phyloP scores from a whole-genome alignment of 2,329 filamentous ascomycete species.

The Claviceps sorghi region DNA sequence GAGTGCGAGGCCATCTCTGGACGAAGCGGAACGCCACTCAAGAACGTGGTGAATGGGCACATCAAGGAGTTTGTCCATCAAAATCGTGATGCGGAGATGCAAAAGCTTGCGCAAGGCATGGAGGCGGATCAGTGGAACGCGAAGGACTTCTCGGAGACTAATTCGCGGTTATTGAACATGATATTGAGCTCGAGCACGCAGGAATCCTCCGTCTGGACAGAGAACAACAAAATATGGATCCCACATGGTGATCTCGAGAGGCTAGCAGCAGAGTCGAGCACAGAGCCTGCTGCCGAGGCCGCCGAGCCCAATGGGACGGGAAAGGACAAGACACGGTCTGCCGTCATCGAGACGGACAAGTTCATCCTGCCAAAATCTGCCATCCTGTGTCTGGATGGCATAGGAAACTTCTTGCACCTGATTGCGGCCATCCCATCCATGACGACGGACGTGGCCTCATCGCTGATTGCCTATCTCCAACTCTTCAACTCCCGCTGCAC shows the following conservation, averaged over 20 bases:
- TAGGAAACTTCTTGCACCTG: slow-evolving; percentile 71
- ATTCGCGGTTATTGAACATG: slow-evolving; percentile 43
- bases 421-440: slow-evolving; percentile 78
- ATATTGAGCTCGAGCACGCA: slow-evolving; percentile 57
- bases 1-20: slow-evolving; percentile 78
- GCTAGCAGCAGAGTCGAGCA: slow-evolving; percentile 16
- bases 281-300: slow-evolving; percentile 7
- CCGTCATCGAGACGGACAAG: slow-evolving; percentile 67
- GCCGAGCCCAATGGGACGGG: slow-evolving; percentile 32
- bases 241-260: slow-evolving; percentile 27
- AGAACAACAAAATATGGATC: slow-evolving; percentile 44
- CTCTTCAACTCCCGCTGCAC: slow-evolving; percentile 92
- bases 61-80: slow-evolving; percentile 66
- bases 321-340: slow-evolving; percentile 55
- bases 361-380: slow-evolving; percentile 80
- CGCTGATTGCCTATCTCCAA: slow-evolving; percentile 73
- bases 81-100: slow-evolving; percentile 57
- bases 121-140: slow-evolving; percentile 70
- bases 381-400: slow-evolving; percentile 62
- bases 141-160: slow-evolving; percentile 54
- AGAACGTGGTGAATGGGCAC: slow-evolving; percentile 66
- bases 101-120: slow-evolving; percentile 61
- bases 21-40: slow-evolving; percentile 58
- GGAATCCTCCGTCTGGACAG: slow-evolving; percentile 53
- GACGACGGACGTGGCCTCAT: slow-evolving; percentile 65